Percentiles rank a stretch among this genome's conserved stretches.
Conservation (phyloP, 352 stramenopile species). For the Halophytophthora polymorphica region DNA sequence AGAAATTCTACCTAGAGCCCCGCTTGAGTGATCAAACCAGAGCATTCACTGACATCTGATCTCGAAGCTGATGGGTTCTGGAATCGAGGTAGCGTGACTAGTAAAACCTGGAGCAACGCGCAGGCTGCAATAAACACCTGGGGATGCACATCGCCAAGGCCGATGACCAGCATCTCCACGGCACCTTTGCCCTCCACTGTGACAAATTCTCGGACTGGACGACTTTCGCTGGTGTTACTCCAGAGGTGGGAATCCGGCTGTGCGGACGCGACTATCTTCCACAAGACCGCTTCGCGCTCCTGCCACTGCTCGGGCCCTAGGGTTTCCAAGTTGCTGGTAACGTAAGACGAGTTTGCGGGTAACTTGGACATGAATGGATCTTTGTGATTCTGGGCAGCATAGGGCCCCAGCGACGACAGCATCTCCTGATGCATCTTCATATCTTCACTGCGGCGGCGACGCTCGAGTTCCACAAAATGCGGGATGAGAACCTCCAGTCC, state of each 20-base stretch:
- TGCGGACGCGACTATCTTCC: constrained; percentile 7
- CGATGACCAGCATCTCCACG: constrained; percentile 7
- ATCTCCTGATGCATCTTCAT: constrained; percentile 4
- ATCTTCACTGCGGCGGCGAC: constrained; percentile 9
- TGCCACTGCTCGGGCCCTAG: background rate
- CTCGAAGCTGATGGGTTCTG: constrained; percentile 11
- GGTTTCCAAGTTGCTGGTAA: constrained; percentile 3
- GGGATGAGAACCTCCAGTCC: background rate
- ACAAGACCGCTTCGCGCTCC: constrained; percentile 10
- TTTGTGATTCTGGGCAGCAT: background rate
- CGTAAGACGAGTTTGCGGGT: background rate
- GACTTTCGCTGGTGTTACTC: background rate
- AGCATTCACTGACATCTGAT: constrained; percentile 7
- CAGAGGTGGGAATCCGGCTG: background rate
- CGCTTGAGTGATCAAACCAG: background rate
- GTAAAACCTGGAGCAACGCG: constrained; percentile 8
- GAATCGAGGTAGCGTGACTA: constrained; percentile 11
- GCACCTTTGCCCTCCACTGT: constrained; percentile 1
- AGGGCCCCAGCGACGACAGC: background rate
- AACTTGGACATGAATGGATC: background rate
- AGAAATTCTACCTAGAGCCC: too few species aligned
- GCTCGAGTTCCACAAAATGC: constrained; percentile 12
- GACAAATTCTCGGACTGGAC: background rate
- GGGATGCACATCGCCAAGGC: constrained; percentile 10
- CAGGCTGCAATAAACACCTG: constrained; percentile 16